phyloP scores from a whole-genome alignment of 768 basidiomycete genomes.

The Fomitopsis pulvina region DNA sequence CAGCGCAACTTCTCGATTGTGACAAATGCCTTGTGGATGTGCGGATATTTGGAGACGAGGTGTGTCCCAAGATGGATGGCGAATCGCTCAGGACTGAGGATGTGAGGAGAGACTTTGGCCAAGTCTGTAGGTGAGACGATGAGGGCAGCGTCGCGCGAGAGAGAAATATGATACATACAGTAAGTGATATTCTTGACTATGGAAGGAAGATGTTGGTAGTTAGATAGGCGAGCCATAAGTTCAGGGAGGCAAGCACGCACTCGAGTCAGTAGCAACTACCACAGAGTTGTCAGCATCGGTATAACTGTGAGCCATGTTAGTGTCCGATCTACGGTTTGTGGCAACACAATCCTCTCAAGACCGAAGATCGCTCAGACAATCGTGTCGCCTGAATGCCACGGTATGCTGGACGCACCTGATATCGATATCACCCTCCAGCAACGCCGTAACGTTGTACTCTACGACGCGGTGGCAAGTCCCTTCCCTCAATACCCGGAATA shows the following conservation, averaged over 20 bases:
- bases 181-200: slow-evolving; percentile 36
- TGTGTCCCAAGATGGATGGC: slow-evolving; percentile 83
- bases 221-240: neutral
- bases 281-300: slow-evolving; percentile 85
- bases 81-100: slow-evolving; percentile 79
- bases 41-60: slow-evolving; percentile 73
- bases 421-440: slow-evolving; percentile 83
- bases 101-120: slow-evolving; percentile 85
- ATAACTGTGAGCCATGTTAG: too few relatives aligned
- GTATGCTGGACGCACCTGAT: slow-evolving; percentile 48
- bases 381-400: too few relatives aligned
- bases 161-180: slow-evolving; percentile 15
- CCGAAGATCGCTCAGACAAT: too few relatives aligned
- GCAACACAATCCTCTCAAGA: too few relatives aligned
- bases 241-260: slow-evolving; percentile 35
- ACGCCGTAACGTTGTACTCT: slow-evolving; percentile 75
- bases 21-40: slow-evolving; percentile 64
- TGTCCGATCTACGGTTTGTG: too few relatives aligned
- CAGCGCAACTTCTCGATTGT: slow-evolving; percentile 79
- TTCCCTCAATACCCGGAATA: slow-evolving; percentile 77
- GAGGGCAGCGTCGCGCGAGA: neutral
- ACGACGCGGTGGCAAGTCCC: slow-evolving; percentile 63
- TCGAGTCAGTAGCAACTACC: slow-evolving; percentile 88
- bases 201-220: neutral
- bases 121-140: slow-evolving; percentile 41